Evolutionary conservation across 768 basidiomycete species (phyloP), one percentile per base, ranked within the genome.

Genomic region (Botryobasidium botryosum): DNA sequence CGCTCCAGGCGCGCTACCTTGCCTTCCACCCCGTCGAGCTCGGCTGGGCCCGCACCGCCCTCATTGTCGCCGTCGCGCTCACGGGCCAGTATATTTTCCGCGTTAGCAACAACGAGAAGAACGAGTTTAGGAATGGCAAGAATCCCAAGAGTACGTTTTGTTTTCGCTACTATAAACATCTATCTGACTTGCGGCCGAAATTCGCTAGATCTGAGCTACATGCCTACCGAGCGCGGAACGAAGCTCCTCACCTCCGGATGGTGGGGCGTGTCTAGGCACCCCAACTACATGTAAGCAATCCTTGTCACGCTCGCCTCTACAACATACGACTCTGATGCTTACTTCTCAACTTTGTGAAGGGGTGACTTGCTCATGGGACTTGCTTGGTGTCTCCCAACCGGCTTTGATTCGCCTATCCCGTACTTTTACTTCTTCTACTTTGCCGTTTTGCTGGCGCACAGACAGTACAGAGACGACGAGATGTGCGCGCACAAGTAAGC

Each of bases 371-470:
- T 92, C 46, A 94, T 94, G 83, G 78, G 76, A 20, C 61, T 86
- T 36, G 82, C 88, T 0, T 97, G 92, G 91, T 94, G 79, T 44
- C 70, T 96, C 15, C 83, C 91, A 0, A 91, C 86, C 1, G 87
- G 85, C 4, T 86, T 94, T 61, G 67, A 75, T 36, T 90, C 88
- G 0, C 92, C 91, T 20, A 73, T 97, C 58, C 91, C 94, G 4
- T 91, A 96, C 66, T 99, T 91, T 66, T 97, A 97, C 56, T 73
- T 84, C 24, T 57, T 68, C 48, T 97, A 94, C 65, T 97, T 99
- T 54, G 67, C 72, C 3, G 72, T 94, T 28, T 72, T 99, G 21
- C 78, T 99, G 48, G 66, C 88, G 27, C 94, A 97, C 62, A 69
- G 94, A 46, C 87, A 96, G 61, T 67, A 63, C 47, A 72, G 94